These are phyloP conservation scores for Rossbeevera mucosa DNA, from an alignment of 768 basidiomycete genomes.

Conservation along the genomic window DNA sequence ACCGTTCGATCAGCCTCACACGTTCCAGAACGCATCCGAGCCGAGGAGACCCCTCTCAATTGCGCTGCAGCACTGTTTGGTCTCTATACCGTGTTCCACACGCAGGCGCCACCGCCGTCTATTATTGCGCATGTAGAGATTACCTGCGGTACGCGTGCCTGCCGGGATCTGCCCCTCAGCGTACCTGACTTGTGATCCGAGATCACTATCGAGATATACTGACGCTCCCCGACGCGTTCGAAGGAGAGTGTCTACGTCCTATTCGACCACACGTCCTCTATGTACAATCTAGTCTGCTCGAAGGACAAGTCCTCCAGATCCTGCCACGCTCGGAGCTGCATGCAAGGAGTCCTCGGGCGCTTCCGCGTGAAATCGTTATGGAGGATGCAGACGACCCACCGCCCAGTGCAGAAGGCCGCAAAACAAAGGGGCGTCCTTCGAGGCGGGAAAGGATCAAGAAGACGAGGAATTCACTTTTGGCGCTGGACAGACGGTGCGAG, in stretches of 20 bases:
- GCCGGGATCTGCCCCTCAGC: background rate
- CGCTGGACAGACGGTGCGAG: conserved; percentile 48
- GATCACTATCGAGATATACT: conserved; percentile 54
- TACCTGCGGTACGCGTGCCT: conserved; percentile 44
- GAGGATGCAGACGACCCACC: conserved; percentile 29
- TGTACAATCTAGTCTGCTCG: conserved; percentile 45
- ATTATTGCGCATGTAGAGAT: conserved; percentile 53
- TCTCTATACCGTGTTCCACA: conserved; percentile 63
- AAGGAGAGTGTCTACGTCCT: conserved; percentile 36
- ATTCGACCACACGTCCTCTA: conserved; percentile 50
- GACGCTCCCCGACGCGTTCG: conserved; percentile 44
- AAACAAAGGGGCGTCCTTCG: conserved; percentile 61
- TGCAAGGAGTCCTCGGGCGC: conserved; percentile 54
- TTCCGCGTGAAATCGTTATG: conserved; percentile 66
- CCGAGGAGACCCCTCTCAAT: conserved; percentile 48
- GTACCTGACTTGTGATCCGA: conserved; percentile 27
- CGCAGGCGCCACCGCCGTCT: conserved; percentile 57
- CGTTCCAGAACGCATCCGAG: conserved; percentile 48
- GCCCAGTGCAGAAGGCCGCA: conserved; percentile 24
- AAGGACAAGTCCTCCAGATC: conserved; percentile 53
- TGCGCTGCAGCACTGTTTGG: conserved; percentile 62
- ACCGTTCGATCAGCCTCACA: background rate
- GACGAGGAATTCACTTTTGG: conserved; percentile 44
- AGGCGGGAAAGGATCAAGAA: conserved; percentile 56
- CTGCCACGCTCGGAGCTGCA: conserved; percentile 48